phyloP scores from a whole-genome alignment of 2,329 filamentous ascomycete genomes.

The Fusarium hainanense region DNA sequence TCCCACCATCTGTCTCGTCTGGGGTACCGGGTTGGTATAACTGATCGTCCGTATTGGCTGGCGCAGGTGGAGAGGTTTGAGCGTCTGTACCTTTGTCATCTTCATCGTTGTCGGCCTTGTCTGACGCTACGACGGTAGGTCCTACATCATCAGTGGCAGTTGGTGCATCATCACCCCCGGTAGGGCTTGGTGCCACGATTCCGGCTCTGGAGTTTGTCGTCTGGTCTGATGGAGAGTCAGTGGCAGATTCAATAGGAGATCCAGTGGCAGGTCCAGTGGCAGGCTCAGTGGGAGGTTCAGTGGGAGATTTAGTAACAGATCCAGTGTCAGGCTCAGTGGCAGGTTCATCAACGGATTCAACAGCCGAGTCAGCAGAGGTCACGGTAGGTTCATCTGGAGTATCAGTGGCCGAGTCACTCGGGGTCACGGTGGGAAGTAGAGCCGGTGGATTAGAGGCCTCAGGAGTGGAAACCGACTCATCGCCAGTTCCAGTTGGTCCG shows the following conservation, averaged over 20 bases:
- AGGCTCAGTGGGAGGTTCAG: no score
- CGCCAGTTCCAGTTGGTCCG: neutral
- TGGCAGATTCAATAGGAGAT: neutral
- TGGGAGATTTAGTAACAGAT: no score
- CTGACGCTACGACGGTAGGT: neutral
- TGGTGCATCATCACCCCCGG: neutral
- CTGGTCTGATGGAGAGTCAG: constrained; percentile 1
- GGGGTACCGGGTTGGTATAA: no score
- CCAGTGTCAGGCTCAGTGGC: neutral
- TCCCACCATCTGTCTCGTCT: neutral
- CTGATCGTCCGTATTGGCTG: no score
- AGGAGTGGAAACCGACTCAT: neutral
- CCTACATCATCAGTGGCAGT: neutral
- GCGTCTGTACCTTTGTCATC: neutral
- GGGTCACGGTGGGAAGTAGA: neutral
- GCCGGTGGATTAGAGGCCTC: neutral
- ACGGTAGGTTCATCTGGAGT: neutral
- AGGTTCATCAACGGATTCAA: neutral
- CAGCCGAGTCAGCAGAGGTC: neutral
- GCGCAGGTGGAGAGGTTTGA: neutral
- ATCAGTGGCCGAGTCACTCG: neutral
- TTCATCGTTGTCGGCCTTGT: neutral
- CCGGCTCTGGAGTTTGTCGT: neutral
- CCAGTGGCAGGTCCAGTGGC: neutral
- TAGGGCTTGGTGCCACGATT: neutral